Conservation (phyloP, 208 protist genomes). For the Leishmania martiniquensis region DNA sequence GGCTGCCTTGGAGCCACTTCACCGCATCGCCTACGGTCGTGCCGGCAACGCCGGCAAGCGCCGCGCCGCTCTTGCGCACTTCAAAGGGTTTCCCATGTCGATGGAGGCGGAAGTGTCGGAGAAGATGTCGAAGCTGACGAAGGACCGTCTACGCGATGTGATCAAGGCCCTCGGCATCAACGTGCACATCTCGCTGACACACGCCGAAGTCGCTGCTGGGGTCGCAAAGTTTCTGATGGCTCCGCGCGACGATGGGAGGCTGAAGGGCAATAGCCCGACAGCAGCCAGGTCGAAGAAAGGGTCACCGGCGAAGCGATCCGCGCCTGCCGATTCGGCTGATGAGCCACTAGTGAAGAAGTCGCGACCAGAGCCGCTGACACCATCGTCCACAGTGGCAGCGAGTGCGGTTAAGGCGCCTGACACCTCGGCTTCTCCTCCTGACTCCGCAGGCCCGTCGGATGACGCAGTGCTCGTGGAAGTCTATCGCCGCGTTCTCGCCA, state of each 20-base stretch:
- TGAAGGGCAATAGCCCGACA: slow-evolving; percentile 7
- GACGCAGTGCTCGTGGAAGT: slow-evolving; percentile 68
- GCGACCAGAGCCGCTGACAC: not conserved
- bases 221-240: slow-evolving; percentile 69
- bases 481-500: slow-evolving; percentile 65
- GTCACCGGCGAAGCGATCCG: not conserved
- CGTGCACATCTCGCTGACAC: slow-evolving; percentile 39
- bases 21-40: slow-evolving; percentile 75
- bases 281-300: slow-evolving; percentile 8
- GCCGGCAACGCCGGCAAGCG: slow-evolving; percentile 48
- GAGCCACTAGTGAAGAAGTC: slow-evolving; percentile 8
- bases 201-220: slow-evolving; percentile 38
- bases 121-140: slow-evolving; percentile 43
- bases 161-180: slow-evolving; percentile 53
- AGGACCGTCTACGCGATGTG: slow-evolving; percentile 62
- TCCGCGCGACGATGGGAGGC: slow-evolving; percentile 34
- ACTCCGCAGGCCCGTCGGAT: slow-evolving; percentile 31
- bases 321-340: slow-evolving; percentile 1
- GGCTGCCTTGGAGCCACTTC: slow-evolving; percentile 61
- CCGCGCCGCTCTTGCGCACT: slow-evolving; percentile 49
- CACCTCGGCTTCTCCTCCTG: not conserved
- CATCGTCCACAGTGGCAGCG: not conserved
- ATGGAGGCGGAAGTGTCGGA: slow-evolving; percentile 45
- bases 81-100: slow-evolving; percentile 58
- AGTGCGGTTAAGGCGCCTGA: not conserved